phyloP scores from a whole-genome alignment of 305 asterid genomes.

The Nicotiana rustica region DNA sequence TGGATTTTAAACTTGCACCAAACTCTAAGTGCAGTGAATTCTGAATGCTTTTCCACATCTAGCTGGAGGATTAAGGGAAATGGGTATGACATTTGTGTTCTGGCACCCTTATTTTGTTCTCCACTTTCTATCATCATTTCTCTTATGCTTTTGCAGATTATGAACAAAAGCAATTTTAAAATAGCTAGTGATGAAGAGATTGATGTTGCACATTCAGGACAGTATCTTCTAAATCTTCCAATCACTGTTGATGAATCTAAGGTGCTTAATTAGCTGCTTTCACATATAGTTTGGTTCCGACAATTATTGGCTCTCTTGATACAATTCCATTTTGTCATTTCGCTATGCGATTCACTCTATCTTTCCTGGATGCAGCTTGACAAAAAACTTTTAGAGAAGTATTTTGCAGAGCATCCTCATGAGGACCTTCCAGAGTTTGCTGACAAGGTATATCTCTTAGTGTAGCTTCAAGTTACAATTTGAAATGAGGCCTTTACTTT shows the following conservation, averaged over 20 bases:
- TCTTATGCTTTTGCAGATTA: conserved; percentile 58
- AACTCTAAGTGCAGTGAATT: conserved; percentile 11
- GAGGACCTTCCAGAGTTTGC: conserved; percentile 90
- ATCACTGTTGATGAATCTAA: conserved; percentile 90
- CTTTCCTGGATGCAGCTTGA: conserved; percentile 74
- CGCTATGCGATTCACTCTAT: conserved; percentile 35
- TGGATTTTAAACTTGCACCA: conserved; percentile 23
- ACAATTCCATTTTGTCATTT: conserved; percentile 11
- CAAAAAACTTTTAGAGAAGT: conserved; percentile 76
- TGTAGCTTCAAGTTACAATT: conserved; percentile 6
- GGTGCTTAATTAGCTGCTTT: conserved; percentile 51
- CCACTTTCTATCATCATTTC: conserved; percentile 24
- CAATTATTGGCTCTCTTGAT: conserved; percentile 29
- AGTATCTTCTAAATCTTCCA: conserved; percentile 97
- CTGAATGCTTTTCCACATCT: conserved; percentile 28
- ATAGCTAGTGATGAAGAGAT: conserved; percentile 88
- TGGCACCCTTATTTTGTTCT: conserved; percentile 6
- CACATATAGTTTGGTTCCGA: conserved; percentile 27
- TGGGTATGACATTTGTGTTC: not conserved
- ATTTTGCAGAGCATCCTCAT: conserved; percentile 74
- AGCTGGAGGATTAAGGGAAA: conserved; percentile 29
- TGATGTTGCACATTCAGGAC: conserved; percentile 89
- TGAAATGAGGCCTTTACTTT: conserved; percentile 1
- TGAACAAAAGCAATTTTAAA: conserved; percentile 96
- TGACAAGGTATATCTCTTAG: conserved; percentile 70